Percentiles rank a stretch among this genome's conserved stretches.
Conservation (phyloP, 1,284 basidiomycete genomes). For the Leccinum griseonigrum region DNA sequence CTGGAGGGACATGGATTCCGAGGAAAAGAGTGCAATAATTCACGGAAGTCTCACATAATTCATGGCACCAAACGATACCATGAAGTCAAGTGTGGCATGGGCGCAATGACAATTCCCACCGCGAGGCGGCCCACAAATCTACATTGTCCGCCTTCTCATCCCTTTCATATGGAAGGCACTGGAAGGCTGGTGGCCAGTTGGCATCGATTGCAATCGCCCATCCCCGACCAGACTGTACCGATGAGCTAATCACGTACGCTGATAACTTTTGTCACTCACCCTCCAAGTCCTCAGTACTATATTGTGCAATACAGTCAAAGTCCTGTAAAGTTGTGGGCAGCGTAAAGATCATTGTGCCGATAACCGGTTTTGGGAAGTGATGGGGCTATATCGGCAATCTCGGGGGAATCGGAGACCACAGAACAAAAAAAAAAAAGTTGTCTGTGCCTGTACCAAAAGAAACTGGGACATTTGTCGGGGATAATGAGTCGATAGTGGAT, state of each 20-base stretch:
- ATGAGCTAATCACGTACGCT: background rate
- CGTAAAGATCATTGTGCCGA: background rate
- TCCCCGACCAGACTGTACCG: background rate
- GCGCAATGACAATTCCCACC: background rate
- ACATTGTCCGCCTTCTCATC: background rate
- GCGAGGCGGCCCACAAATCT: background rate
- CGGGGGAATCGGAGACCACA: background rate
- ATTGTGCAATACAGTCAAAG: background rate
- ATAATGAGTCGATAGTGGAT: conserved; percentile 1
- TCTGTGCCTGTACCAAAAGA: background rate
- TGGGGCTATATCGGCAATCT: background rate
- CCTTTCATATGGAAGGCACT: background rate
- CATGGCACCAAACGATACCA: background rate
- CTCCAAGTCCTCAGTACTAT: background rate
- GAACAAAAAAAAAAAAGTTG: background rate
- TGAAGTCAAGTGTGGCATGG: background rate
- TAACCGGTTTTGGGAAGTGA: background rate
- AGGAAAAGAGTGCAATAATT: background rate
- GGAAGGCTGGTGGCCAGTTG: background rate
- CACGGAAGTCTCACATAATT: background rate
- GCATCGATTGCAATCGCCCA: background rate
- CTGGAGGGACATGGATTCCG: conserved; percentile 1
- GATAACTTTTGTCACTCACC: background rate
- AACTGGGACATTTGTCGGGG: background rate
- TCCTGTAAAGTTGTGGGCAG: background rate